Conservation (phyloP, 2,329 filamentous ascomycete genomes). For the Hypoxylon sp. region DNA sequence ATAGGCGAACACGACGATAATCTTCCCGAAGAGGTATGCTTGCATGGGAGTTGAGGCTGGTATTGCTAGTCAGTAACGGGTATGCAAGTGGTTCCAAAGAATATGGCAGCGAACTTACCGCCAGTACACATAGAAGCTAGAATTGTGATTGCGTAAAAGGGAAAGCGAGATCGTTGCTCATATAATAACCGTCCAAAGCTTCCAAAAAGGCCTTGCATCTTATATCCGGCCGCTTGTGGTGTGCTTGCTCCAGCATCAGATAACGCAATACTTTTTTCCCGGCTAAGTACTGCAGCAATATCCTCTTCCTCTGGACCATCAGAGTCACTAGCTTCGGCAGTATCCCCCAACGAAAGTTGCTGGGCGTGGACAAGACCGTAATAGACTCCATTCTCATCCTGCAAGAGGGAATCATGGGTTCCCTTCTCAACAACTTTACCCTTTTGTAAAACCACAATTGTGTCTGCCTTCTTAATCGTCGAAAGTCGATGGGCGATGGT, state of each 20-base stretch:
- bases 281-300: conserved; percentile 57
- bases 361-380: conserved; percentile 76
- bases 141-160: conserved; percentile 65
- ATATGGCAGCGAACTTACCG: conserved; percentile 42
- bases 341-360: conserved; percentile 68
- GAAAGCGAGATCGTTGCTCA: conserved; percentile 68
- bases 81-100: background rate
- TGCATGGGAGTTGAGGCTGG: conserved; percentile 65
- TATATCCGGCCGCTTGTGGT: conserved; percentile 53
- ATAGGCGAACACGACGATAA: conserved; percentile 66
- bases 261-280: conserved; percentile 63
- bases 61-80: conserved; percentile 30
- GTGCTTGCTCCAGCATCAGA: conserved; percentile 52
- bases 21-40: conserved; percentile 69
- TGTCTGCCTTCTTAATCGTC: conserved; percentile 82
- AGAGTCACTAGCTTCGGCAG: conserved; percentile 57
- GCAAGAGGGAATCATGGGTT: conserved; percentile 79
- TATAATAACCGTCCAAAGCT: conserved; percentile 71
- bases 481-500: conserved; percentile 82
- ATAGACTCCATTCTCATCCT: conserved; percentile 73
- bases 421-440: conserved; percentile 81
- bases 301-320: conserved; percentile 59
- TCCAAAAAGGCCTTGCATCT: conserved; percentile 60
- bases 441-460: conserved; percentile 81
- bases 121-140: conserved; percentile 61